Percentiles rank a stretch among this genome's conserved stretches.
Conservation (phyloP, 2,329 filamentous ascomycete genomes). For the Fusarium sp. region DNA sequence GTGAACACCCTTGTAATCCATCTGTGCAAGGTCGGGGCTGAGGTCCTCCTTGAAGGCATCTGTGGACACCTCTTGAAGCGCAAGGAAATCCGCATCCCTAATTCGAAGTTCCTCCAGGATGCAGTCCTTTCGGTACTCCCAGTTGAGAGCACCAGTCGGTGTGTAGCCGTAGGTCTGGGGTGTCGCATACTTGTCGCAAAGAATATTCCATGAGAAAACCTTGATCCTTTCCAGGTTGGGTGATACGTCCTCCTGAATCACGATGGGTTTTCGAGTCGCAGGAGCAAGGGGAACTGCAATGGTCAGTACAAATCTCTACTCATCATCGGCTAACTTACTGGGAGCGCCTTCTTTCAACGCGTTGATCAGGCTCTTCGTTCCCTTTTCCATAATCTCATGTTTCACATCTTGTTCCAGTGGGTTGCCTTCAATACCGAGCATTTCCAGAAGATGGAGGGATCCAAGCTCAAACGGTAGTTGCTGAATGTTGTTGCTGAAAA, state of each 20-base stretch:
- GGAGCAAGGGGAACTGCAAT: slow-evolving; percentile 81
- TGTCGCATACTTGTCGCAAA: slow-evolving; percentile 95
- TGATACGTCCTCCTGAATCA: slow-evolving; percentile 79
- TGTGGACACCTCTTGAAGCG: slow-evolving; percentile 92
- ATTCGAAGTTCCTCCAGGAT: slow-evolving; percentile 87
- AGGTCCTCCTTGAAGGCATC: slow-evolving; percentile 95
- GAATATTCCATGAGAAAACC: slow-evolving; percentile 93
- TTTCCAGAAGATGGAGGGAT: slow-evolving; percentile 88
- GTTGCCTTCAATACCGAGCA: slow-evolving; percentile 93
- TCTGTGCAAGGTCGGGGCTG: slow-evolving; percentile 85
- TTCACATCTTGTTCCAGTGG: slow-evolving; percentile 83
- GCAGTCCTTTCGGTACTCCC: slow-evolving; percentile 87
- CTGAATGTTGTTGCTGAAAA: slow-evolving; percentile 92
- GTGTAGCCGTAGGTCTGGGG: slow-evolving; percentile 90
- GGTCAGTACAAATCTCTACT: slow-evolving; percentile 41
- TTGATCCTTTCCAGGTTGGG: slow-evolving; percentile 79
- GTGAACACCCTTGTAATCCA: slow-evolving; percentile 94
- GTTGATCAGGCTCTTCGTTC: slow-evolving; percentile 87
- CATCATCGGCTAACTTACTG: slow-evolving; percentile 69
- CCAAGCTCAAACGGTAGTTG: slow-evolving; percentile 89
- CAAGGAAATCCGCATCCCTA: slow-evolving; percentile 89
- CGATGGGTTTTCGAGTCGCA: slow-evolving; percentile 80
- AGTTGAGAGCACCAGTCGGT: slow-evolving; percentile 83
- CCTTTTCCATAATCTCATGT: slow-evolving; percentile 86
- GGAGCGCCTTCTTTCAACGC: slow-evolving; percentile 87